Evolutionary conservation across 1,139 yeast species (phyloP), one percentile per base, ranked within the genome.

Genomic region (Geotrichum phurueaensis): DNA sequence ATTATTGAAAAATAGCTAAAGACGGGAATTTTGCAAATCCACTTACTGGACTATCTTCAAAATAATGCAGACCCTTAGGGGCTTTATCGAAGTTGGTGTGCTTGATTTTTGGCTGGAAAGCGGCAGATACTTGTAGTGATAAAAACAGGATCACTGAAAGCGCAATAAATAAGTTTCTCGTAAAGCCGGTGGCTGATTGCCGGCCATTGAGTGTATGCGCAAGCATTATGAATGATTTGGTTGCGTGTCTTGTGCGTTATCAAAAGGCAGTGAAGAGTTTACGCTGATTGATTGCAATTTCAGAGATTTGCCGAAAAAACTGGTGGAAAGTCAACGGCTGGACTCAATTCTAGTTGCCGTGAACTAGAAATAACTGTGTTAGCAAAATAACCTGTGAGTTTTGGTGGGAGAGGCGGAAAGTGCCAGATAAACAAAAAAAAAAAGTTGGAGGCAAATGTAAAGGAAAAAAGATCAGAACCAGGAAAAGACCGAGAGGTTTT

Each of bases 21-120:
- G n/a, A 47, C 12, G 50, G 39, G 4, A n/a, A 33, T 9, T 9
- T 27, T 33, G 12, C 39, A 18, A 51, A 18, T 43, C n/a, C 20
- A 59, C 65, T 43, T 59, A 66, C 65, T 29, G 66, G 61, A 22
- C 65, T 60, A 50, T 66, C 65, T 48, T 67, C 67, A 60, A 68
- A 66, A 39, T 64, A 63, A 29, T 58, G 58, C 49, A 63, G 60
- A 20, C 58, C 60, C 43, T 60, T 61, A 5, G 68, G 68, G 29
- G 62, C 55, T 22, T 57, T 47, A 39, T 63, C 62, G 52, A 65
- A 65, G 20, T 45, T 22, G n/a, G 57, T 54, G 10, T 39, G 51
- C 48, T 39, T 49, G 12, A 61, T 33, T 31, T 59, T 59, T n/a
- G 61, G 53, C 10, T 54, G 51, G 45, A 59, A 59, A 15, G 61